Base-by-base conservation (phyloP, 345 rosid genomes). In the Heritiera fomes region DNA sequence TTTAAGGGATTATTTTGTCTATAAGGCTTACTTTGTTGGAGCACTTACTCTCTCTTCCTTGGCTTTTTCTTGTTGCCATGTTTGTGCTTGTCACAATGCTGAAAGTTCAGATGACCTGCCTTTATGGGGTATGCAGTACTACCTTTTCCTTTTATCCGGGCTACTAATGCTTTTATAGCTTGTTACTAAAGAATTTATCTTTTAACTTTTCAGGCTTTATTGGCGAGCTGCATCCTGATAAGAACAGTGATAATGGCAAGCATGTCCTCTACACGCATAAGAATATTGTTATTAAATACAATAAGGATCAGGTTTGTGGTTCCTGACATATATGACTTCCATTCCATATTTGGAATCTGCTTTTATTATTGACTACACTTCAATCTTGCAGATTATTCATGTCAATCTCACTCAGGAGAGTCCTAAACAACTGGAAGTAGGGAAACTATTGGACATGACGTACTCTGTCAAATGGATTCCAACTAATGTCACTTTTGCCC, bases 81-180 rank as follows among this genome's bases (percentile, higher is more conserved):
- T 18, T 61, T 65, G 38, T 62, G 80, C 78, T 77, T 77, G 47
- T 73, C 71, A 45, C 77, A 79, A 81, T 86, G 72, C 18, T 82
- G 88, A 84, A 82, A 87, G 55, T 81, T 82, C 94, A 95, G 98
- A 95, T 85, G 98, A 95, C 83, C 88, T 95, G 89, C 98, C 98
- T 78, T 80, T 93, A 76, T 93, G 95, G 98, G 95, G 98, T 95
- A 93, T 84, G 96, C 18, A 52, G 56, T 73, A 67, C 46, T 73
- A 45, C 46, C 23, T 30, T 34, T n/a, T 18, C 12, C 47, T 10
- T 34, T 50, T 80, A 14, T 63, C 40, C 38, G 3, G 30, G 63
- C 43, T 46, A 3, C 11, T 3, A 41, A 11, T 81, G 45, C 60
- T 43, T 65, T 77, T 17, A 69, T 77, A 28, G 60, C 73, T 59